A percentile compares a stretch with the other conserved stretches of the same genome.
Evolutionary conservation across 768 basidiomycete species (phyloP).

Genomic region (Steccherinum ochraceum): DNA sequence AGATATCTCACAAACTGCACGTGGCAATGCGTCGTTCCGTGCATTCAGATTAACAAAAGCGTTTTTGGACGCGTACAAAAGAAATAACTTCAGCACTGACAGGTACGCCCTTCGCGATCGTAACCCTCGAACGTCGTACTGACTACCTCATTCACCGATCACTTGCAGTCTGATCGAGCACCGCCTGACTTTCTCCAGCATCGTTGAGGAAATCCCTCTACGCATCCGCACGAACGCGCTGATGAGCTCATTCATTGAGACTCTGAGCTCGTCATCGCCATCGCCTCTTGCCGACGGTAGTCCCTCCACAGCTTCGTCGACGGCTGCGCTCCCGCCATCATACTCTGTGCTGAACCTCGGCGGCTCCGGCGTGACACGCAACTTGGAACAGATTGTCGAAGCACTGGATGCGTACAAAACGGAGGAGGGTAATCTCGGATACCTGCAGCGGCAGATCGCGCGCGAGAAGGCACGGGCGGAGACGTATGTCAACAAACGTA

Average conservation of each 20-base stretch:
- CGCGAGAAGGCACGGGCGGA: conserved; percentile 81
- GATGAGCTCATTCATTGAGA: conserved; percentile 70
- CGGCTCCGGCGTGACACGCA: conserved; percentile 59
- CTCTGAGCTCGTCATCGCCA: conserved; percentile 44
- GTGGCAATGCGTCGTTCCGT: conserved; percentile 83
- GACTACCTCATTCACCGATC: not conserved
- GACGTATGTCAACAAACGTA: conserved; percentile 72
- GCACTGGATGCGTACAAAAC: conserved; percentile 80
- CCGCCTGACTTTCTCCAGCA: conserved; percentile 77
- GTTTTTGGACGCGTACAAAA: conserved; percentile 80
- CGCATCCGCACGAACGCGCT: conserved; percentile 79
- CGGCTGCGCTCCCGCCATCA: conserved; percentile 49
- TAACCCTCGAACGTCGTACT: not conserved
- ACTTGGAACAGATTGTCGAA: conserved; percentile 81
- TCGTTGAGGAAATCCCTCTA: conserved; percentile 82
- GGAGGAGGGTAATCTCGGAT: conserved; percentile 90
- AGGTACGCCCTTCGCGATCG: conserved; percentile 50
- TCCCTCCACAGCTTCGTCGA: conserved; percentile 26
- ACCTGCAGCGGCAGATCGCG: conserved; percentile 80
- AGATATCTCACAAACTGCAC: conserved; percentile 75
- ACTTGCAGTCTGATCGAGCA: conserved; percentile 68
- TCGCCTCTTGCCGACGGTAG: conserved; percentile 29
- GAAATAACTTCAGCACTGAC: conserved; percentile 75
- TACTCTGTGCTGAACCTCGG: conserved; percentile 70
- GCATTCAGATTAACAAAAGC: conserved; percentile 79